phyloP scores from a whole-genome alignment of 1,284 basidiomycete species.

The Jaminaea rosea region DNA sequence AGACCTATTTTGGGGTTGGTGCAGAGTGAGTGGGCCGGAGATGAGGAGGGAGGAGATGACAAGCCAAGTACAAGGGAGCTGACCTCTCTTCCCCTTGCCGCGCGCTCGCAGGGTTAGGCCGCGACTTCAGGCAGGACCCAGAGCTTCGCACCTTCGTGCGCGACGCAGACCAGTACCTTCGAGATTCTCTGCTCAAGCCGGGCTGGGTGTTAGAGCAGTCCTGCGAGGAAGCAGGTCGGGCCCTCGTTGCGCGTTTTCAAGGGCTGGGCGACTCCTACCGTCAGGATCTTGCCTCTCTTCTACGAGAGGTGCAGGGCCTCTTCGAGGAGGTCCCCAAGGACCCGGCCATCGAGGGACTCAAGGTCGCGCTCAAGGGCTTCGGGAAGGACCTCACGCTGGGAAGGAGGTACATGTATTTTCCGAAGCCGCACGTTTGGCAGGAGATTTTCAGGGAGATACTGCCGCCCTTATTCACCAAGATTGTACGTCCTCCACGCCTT shows the following conservation, averaged over 20 bases:
- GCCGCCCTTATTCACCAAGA: conserved; percentile 4
- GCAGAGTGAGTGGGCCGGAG: conserved; percentile 3
- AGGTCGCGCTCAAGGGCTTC: background rate
- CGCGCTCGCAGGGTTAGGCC: conserved; percentile 3
- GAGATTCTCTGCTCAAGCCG: conserved; percentile 8
- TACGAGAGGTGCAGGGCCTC: conserved; percentile 2
- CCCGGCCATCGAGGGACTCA: background rate
- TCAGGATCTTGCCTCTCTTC: background rate
- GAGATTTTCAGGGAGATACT: conserved; percentile 6
- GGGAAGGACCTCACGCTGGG: conserved; percentile 2
- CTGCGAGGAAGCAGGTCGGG: conserved; percentile 6
- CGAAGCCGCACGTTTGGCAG: conserved; percentile 1
- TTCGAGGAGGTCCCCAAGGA: conserved; percentile 6
- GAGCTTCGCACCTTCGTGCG: conserved; percentile 4
- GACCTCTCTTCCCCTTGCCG: background rate
- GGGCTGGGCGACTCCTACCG: conserved; percentile 1
- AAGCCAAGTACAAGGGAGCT: background rate
- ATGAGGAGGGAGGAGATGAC: background rate
- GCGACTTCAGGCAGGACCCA: conserved; percentile 9
- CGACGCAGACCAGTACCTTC: conserved; percentile 4
- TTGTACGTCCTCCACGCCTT: too few species aligned
- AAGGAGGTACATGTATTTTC: conserved; percentile 3
- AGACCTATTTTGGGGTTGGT: too few species aligned
- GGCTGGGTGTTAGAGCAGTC: conserved; percentile 5
- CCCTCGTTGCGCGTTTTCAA: conserved; percentile 3